A percentile compares a stretch with the other conserved stretches of the same genome.
Conservation (phyloP, 176 grass and related monocot species). For the Ensete glaucum region DNA sequence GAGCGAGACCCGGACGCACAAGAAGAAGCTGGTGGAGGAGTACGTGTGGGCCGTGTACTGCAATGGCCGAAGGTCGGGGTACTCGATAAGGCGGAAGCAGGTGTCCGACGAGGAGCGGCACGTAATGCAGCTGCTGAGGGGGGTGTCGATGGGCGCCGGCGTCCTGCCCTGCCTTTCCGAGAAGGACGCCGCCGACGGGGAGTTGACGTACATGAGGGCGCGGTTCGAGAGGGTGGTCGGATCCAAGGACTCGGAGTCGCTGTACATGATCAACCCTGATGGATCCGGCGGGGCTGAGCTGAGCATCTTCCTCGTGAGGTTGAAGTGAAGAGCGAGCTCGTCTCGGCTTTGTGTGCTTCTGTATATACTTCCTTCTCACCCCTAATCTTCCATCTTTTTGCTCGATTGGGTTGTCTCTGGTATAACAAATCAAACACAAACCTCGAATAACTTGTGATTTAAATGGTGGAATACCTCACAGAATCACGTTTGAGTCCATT, state of each 20-base stretch:
- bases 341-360: neutral
- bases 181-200: slow-evolving; percentile 38
- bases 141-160: slow-evolving; percentile 66
- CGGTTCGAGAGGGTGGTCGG: slow-evolving; percentile 73
- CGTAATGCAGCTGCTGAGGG: slow-evolving; percentile 63
- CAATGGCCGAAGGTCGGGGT: slow-evolving; percentile 54
- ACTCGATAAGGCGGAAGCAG: slow-evolving; percentile 44
- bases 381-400: too few relatives aligned
- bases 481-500: too few relatives aligned
- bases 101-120: slow-evolving; percentile 38
- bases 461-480: too few relatives aligned
- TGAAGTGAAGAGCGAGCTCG: neutral
- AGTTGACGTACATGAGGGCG: slow-evolving; percentile 75
- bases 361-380: too few relatives aligned
- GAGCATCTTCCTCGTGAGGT: slow-evolving; percentile 78
- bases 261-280: slow-evolving; percentile 72
- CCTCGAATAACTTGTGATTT: too few relatives aligned
- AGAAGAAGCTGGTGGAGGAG: slow-evolving; percentile 48
- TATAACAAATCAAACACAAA: too few relatives aligned
- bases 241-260: slow-evolving; percentile 63
- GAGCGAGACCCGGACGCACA: slow-evolving; percentile 38
- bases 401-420: too few relatives aligned
- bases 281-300: slow-evolving; percentile 54
- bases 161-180: slow-evolving; percentile 39
- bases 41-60: slow-evolving; percentile 73